Evolutionary conservation across 2,329 filamentous ascomycete species (phyloP).

Genomic region (Trichophyton mentagrophytes): DNA sequence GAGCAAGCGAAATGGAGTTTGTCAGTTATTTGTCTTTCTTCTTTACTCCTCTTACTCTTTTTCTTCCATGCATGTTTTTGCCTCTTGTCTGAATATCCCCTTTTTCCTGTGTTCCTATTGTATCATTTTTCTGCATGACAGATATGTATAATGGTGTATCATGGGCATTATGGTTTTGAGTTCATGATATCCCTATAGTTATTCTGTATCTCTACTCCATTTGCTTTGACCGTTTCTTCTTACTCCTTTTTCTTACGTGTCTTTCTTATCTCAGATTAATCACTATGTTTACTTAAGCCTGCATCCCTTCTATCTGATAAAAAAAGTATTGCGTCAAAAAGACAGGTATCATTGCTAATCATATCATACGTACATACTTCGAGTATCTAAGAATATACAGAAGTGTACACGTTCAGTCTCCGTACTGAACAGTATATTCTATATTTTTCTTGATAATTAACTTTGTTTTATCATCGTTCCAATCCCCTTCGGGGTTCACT

Average conservation of each 20-base stretch:
- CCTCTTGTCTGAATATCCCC: not conserved
- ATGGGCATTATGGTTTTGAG: not conserved
- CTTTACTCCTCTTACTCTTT: not conserved
- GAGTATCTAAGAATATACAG: not conserved
- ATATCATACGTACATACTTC: not conserved
- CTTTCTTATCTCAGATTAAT: not conserved
- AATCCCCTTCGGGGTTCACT: not conserved
- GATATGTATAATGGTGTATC: not conserved
- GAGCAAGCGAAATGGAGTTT: slow-evolving; percentile 2
- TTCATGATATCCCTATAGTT: not conserved
- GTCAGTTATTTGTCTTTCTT: not conserved
- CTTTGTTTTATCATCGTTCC: slow-evolving; percentile 7
- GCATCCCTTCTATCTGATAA: not conserved
- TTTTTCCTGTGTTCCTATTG: not conserved
- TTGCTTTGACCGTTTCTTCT: not conserved
- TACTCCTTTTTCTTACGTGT: not conserved
- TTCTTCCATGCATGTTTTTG: not conserved
- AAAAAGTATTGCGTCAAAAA: not conserved
- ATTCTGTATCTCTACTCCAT: not conserved
- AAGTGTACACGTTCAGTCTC: not conserved
- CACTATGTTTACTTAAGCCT: not conserved
- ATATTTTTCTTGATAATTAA: slow-evolving; percentile 11
- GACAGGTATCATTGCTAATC: not conserved
- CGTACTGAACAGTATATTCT: slow-evolving; percentile 8
- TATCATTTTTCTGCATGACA: not conserved